Percentiles rank a stretch among this genome's conserved stretches.
Evolutionary conservation across 2,329 filamentous ascomycete genomes (phyloP).

Genomic region (Fusarium camptoceras): DNA sequence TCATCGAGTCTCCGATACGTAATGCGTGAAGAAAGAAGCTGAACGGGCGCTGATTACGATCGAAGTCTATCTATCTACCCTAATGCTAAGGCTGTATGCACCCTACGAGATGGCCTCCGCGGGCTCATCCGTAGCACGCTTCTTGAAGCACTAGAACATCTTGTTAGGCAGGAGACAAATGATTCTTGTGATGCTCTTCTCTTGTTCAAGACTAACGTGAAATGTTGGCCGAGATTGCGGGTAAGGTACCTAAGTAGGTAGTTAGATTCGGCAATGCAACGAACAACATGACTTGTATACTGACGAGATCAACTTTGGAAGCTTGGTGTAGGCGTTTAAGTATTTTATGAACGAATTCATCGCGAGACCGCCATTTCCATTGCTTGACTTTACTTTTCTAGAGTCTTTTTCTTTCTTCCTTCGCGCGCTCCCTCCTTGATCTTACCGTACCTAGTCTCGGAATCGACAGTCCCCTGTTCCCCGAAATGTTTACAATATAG

Average conservation of each 20-base stretch:
- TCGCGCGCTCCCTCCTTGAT: not conserved
- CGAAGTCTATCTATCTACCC: not conserved
- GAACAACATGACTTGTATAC: conserved; percentile 13
- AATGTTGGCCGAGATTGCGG: conserved; percentile 17
- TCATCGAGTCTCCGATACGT: not conserved
- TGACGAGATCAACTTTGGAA: not conserved
- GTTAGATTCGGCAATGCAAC: conserved; percentile 1
- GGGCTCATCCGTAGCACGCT: not conserved
- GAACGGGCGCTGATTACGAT: not conserved
- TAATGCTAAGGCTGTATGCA: conserved; percentile 1
- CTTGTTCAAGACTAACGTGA: conserved; percentile 1
- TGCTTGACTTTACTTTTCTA: not conserved
- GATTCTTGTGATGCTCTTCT: not conserved
- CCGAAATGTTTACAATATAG: conserved; percentile 17
- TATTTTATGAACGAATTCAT: not conserved
- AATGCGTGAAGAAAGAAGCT: not conserved
- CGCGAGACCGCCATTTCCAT: not conserved
- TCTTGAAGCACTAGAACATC: not conserved
- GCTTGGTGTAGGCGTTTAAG: conserved; percentile 3
- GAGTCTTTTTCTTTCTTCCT: conserved; percentile 3
- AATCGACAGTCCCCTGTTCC: conserved; percentile 31
- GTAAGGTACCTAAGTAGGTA: not conserved
- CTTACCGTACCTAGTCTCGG: conserved; percentile 18
- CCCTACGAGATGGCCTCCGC: not conserved
- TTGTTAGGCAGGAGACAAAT: not conserved